phyloP scores from a whole-genome alignment of 2,329 filamentous ascomycete genomes.

The Trichoderma koningiopsis region DNA sequence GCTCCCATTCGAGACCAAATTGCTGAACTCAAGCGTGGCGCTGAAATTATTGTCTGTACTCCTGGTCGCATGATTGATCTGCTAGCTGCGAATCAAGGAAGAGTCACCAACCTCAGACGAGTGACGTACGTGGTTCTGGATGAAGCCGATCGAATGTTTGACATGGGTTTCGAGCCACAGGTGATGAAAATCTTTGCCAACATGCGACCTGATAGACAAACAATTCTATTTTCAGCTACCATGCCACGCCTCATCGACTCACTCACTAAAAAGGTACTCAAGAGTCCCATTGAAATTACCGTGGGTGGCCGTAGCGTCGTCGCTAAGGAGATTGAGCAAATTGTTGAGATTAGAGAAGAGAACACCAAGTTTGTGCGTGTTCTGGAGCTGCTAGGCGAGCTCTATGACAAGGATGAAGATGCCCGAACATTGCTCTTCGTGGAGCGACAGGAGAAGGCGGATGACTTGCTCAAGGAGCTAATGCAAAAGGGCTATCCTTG shows the following conservation, averaged over 20 bases:
- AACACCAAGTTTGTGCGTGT: slow-evolving; percentile 81
- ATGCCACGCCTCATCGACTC: slow-evolving; percentile 93
- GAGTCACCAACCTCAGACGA: slow-evolving; percentile 85
- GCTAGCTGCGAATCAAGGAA: slow-evolving; percentile 87
- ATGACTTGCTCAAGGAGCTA: slow-evolving; percentile 74
- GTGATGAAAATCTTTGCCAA: slow-evolving; percentile 96
- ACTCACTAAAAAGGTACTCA: slow-evolving; percentile 83
- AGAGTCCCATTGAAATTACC: slow-evolving; percentile 84
- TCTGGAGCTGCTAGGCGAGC: slow-evolving; percentile 81
- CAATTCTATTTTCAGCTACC: slow-evolving; percentile 93
- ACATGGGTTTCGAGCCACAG: slow-evolving; percentile 99
- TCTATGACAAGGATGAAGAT: slow-evolving; percentile 87
- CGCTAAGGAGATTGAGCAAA: slow-evolving; percentile 89
- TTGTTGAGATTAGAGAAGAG: slow-evolving; percentile 85
- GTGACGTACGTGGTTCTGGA: slow-evolving; percentile 95
- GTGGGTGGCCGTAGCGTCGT: slow-evolving; percentile 87
- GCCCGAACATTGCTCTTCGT: slow-evolving; percentile 89
- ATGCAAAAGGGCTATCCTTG: slow-evolving; percentile 85
- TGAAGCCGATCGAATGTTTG: slow-evolving; percentile 98
- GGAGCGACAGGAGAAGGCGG: slow-evolving; percentile 87
- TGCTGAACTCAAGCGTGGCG: slow-evolving; percentile 90
- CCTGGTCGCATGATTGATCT: slow-evolving; percentile 96
- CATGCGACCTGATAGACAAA: slow-evolving; percentile 88
- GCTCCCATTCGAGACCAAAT: slow-evolving; percentile 98
- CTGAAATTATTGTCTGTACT: slow-evolving; percentile 93